Conservation (phyloP, 805 yeast genomes). For the Candida maris region DNA sequence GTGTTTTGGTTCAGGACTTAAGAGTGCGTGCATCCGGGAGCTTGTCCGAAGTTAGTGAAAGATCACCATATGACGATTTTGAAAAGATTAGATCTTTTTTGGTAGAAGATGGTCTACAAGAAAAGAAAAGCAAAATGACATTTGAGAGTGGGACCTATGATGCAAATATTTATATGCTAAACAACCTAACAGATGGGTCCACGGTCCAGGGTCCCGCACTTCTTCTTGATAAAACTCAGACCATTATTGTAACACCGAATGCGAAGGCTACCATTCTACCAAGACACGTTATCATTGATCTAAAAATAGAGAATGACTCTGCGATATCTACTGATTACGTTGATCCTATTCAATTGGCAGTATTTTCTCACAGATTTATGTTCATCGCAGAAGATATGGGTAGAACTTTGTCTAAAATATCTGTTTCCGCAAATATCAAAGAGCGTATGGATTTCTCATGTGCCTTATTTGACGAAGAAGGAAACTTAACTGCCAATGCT, state of each 20-base stretch:
- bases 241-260: slow-evolving; percentile 33
- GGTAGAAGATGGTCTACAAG: slow-evolving; percentile 63
- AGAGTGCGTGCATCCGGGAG: slow-evolving; percentile 67
- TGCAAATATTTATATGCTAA: slow-evolving; percentile 42
- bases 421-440: slow-evolving; percentile 42
- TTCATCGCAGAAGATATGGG: slow-evolving; percentile 49
- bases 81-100: slow-evolving; percentile 65
- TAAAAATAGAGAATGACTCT: slow-evolving; percentile 25
- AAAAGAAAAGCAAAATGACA: slow-evolving; percentile 41
- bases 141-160: slow-evolving; percentile 18
- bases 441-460: slow-evolving; percentile 47
- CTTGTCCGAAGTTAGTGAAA: slow-evolving; percentile 39
- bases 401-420: slow-evolving; percentile 40
- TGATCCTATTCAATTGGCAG: slow-evolving; percentile 42
- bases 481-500: slow-evolving; percentile 24
- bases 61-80: slow-evolving; percentile 11
- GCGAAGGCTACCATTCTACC: slow-evolving; percentile 30
- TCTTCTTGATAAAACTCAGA: slow-evolving; percentile 34
- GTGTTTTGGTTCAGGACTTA: slow-evolving; percentile 59
- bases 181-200: slow-evolving; percentile 45
- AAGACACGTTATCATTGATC: slow-evolving; percentile 31
- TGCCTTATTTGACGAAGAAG: slow-evolving; percentile 43
- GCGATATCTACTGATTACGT: slow-evolving; percentile 37
- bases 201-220: slow-evolving; percentile 45
- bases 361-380: slow-evolving; percentile 46